These are phyloP conservation scores for Leptomonas pyrrhocoris DNA, from an alignment of 208 protist species.

Conservation along the genomic window DNA sequence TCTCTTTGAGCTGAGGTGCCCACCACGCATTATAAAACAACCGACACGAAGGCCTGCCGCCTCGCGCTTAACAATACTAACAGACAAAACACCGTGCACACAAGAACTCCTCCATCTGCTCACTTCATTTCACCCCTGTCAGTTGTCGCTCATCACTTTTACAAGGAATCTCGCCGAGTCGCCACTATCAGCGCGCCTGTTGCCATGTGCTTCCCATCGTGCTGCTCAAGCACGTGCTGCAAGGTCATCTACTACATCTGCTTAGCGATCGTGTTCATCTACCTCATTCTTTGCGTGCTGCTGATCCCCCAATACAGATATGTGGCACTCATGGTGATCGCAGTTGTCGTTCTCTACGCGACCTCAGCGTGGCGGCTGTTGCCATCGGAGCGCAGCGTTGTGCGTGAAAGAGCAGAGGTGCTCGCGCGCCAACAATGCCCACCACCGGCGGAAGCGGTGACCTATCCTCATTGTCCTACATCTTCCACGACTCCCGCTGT, in stretches of 20 bases:
- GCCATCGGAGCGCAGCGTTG: conserved; percentile 26
- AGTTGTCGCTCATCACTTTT: too few relatives aligned
- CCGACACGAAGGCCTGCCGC: too few relatives aligned
- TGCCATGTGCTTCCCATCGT: not conserved
- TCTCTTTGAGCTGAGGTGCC: too few relatives aligned
- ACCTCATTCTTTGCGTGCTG: conserved; percentile 26
- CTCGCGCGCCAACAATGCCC: conserved; percentile 20
- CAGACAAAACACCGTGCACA: too few relatives aligned
- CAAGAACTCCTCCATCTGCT: too few relatives aligned
- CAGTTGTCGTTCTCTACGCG: conserved; percentile 11
- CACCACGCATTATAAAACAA: too few relatives aligned
- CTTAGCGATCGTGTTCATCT: conserved; percentile 15
- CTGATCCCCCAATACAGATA: conserved; percentile 29
- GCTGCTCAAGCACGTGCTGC: conserved; percentile 17
- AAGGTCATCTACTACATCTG: conserved; percentile 22
- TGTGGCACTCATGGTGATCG: conserved; percentile 25
- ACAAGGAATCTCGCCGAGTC: not conserved
- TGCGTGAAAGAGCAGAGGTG: conserved; percentile 19
- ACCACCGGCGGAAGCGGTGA: not conserved
- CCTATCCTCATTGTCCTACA: not conserved
- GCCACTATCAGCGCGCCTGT: not conserved
- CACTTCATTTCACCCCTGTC: too few relatives aligned
- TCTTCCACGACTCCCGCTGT: not conserved
- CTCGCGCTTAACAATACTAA: too few relatives aligned
- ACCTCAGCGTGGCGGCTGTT: conserved; percentile 30